Base-by-base conservation (phyloP, 208 protist genomes). In the Chromosphaera perkinsii region DNA sequence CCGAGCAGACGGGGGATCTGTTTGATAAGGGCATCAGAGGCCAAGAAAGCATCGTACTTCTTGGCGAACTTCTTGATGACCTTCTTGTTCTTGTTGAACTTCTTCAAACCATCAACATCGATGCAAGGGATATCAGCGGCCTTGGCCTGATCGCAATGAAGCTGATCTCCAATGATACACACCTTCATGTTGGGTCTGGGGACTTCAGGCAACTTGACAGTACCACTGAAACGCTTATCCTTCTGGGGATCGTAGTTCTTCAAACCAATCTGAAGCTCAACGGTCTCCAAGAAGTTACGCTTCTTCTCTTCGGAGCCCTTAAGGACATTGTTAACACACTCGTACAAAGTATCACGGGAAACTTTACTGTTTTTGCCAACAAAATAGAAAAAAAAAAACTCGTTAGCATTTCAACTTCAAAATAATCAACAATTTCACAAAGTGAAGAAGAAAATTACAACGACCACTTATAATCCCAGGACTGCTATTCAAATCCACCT, bases 201-300 rank as follows among this genome's bases (percentile, higher is more conserved):
- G 59, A 93, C 70, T 81, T 92, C 78, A 58, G 93, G 92, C 33
- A 32, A 65, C 61, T 89, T 83, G 57, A 97, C 69, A 58, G 91
- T 87, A 72, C 94, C 95, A 51, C 82, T 88, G 92, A 99, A 99
- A 93, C 96, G 96, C 88, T 98, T 98, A 88, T 99, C 97, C 85
- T 96, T 96, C 73, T 94, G 85, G 77, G 94, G 84, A 82, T 98
- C 95, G 87, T 99, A 99, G 87, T 97, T 96, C 94, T 99, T 99
- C 31, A 99, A 88, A 66, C 94, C 94, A 22, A 69, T 40, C 59
- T 73, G 95, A 24, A 99, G 88, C 73, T 99, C 97, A 66, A 99
- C 84, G 73, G 93, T 96, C 88, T 99, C 94, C 45, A 88, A 73
- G 87, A 99, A 99, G 42, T 75, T 69, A 48, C 73, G 73, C 66